Base-by-base conservation (phyloP, 805 yeast genomes). In the Cyberlindnera subsufficiens region DNA sequence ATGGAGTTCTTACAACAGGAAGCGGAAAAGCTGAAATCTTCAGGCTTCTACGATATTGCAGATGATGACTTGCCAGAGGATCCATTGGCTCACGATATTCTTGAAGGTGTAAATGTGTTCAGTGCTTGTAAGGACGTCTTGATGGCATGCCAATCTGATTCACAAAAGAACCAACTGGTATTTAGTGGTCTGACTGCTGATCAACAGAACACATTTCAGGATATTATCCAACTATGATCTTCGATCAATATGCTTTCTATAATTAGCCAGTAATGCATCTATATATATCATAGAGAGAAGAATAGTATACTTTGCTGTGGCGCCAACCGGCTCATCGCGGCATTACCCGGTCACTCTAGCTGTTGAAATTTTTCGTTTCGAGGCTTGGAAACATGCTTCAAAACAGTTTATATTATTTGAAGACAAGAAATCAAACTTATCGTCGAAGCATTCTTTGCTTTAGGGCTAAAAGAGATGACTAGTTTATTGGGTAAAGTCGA, bases 11-110 rank as follows among this genome's bases (percentile, higher is more conserved):
- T 80, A 43, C 66, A 68, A 15, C 59, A 65, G 19, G 77, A 76
- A 46, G 64, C 72, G 9, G 66, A 58, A 20, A 66, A 65, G 39
- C 50, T 69, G 39, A 60, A 63, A 35, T 56, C 62, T 16, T 53
- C 63, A 4, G 70, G 68, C 1, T 45, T 59, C 36, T 61, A 57
- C 39, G 67, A 63, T 31, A 49, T 61, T 30, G 83, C 62, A 32
- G 83, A 77, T 39, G 93, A 84, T 38, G 93, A 85, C 8, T 71
- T 86, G 36, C 80, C 81, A 37, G 97, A 90, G 56, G 96, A 85
- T 57, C 80, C 96, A 9, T 69, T 85, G 58, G 76, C 85, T 20
- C 83, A 81, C 50, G 83, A 91, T 1, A 82, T 95, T 4, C 71
- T 93, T 38, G 97, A 91, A 57, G 67, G 71, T 34, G 65, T 89